Evolutionary conservation across 306 rosid species (phyloP), one percentile per base, ranked within the genome.

Genomic region (Arachis hypogaea): DNA sequence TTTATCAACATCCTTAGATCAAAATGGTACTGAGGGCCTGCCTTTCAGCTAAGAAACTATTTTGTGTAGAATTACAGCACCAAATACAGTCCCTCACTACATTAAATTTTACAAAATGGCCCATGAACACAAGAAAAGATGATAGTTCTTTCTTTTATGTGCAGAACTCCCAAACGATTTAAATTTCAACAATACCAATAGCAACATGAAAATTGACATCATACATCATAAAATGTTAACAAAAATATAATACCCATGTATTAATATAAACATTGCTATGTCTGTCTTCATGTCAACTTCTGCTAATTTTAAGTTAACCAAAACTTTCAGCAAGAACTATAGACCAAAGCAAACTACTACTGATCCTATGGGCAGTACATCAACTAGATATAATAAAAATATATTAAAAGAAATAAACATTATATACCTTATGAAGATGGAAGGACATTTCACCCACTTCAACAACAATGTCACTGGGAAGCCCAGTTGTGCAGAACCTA

Each of bases 401-500:
- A 74, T 7, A 44, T 5, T 47, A 29, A 50, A 70, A 43, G 4
- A 28, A 28, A 40, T 55, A 55, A 18, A 72, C 78, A 63, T 56
- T 41, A 63, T 46, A 81, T 81, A 90, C 99, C 99, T 95, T 95
- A 85, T 95, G 99, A 62, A 95, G 99, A 83, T 95, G 99, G 76
- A 95, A 95, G 63, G 98, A 88, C 97, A 92, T 95, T 71, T 92
- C 98, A 56, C 85, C 97, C 79, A 92, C 97, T 82, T 95, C 98
- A 79, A 95, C 98, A 69, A 86, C 78, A 47, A 95, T 72, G 80
- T 95, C 99, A 77, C 98, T 95, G 5, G 99, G 97, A 77, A 95
- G 97, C 74, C 99, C 99, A 51, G 93, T 84, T 40, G 96, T 88
- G 85, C 99, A 95, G 85, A 95, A 92, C 99, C 99, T 95, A 81